A percentile compares a stretch with the other conserved stretches of the same genome.
Evolutionary conservation across 768 basidiomycete species (phyloP).

Genomic region (Phanerochaete sordida): DNA sequence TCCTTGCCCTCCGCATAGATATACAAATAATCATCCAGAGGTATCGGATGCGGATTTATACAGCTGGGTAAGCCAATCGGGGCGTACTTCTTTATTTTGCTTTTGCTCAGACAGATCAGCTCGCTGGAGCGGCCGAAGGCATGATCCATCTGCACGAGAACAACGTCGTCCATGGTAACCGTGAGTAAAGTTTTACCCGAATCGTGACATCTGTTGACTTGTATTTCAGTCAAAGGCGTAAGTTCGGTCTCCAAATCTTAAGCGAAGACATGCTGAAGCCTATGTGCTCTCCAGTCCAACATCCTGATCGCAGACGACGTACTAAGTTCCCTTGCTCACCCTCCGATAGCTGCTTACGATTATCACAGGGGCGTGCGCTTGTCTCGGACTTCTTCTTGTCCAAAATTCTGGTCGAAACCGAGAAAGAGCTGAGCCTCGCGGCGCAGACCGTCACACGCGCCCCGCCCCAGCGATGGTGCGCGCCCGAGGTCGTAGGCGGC

Average conservation of each 20-base stretch:
- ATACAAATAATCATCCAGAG: background rate
- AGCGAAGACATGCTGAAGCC: too few relatives aligned
- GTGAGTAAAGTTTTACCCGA: background rate
- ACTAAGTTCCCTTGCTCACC: background rate
- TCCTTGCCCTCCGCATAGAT: background rate
- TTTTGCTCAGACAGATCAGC: too few relatives aligned
- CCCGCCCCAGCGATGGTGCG: constrained; percentile 54
- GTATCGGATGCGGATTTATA: background rate
- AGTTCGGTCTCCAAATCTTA: background rate
- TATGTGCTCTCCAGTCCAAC: background rate
- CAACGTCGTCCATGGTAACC: background rate
- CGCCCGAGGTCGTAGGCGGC: constrained; percentile 31
- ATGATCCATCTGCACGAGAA: background rate
- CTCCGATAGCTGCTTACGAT: background rate
- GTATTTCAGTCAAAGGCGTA: background rate
- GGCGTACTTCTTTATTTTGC: too few relatives aligned
- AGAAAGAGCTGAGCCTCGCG: constrained; percentile 36
- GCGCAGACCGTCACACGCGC: constrained; percentile 44
- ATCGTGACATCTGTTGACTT: background rate
- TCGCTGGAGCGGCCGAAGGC: background rate
- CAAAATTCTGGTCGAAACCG: constrained; percentile 55
- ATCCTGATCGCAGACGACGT: background rate
- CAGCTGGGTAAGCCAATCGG: background rate
- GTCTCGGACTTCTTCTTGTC: constrained; percentile 67
- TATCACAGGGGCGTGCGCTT: constrained; percentile 44